Evolutionary conservation across 495 filamentous ascomycete genomes (phyloP), one percentile per base, ranked within the genome.

Genomic region (Aspergillus baeticus): DNA sequence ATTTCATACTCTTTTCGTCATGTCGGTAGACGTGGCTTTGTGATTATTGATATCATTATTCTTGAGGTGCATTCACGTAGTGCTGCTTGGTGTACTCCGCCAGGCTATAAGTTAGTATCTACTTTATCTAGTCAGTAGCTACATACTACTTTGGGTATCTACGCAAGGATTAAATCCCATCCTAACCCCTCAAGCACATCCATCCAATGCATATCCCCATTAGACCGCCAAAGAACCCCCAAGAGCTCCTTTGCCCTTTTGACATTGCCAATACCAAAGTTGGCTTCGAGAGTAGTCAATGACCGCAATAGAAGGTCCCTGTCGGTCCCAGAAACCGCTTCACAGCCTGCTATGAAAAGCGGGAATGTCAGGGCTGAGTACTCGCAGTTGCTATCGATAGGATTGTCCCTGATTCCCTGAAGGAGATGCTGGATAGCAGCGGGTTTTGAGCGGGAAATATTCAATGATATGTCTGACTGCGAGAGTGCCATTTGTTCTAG

Each of bases 341-440:
- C 75, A 23, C 71, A 71, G 5, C 75, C 75, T 0, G 66, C 63
- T 3, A 78, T 76, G 44, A 76, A 75, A 0, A 78, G 58, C 17
- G 75, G 75, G 48, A 76, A 78, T 3, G 73, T 75, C 4, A 78
- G 68, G 2, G 73, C 75, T 0, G 75, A 78, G 44, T 69, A 76
- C 42, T 78, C 75, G 61, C 69, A 72, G 37, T 73, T 66, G n/a
- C 63, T 62, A 45, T 73, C 69, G 2, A 76, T 63, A 1, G 69
- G 65, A 6, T 66, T 64, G 0, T 61, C 55, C 36, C 60, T 52
- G 1, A 78, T 57, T 10, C 70, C 62, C 8, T 51, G 20, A 7
- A 78, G 62, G 26, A 71, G 70, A 17, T 62, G 56, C 11, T 61
- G 61, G 2, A 76, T 49, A 17, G 72, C 73, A 17, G 53, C 57